Evolutionary conservation across 148 eudicot genomes (phyloP), one percentile per base, ranked within the genome.

Genomic region (Rhododendron griersonianum): DNA sequence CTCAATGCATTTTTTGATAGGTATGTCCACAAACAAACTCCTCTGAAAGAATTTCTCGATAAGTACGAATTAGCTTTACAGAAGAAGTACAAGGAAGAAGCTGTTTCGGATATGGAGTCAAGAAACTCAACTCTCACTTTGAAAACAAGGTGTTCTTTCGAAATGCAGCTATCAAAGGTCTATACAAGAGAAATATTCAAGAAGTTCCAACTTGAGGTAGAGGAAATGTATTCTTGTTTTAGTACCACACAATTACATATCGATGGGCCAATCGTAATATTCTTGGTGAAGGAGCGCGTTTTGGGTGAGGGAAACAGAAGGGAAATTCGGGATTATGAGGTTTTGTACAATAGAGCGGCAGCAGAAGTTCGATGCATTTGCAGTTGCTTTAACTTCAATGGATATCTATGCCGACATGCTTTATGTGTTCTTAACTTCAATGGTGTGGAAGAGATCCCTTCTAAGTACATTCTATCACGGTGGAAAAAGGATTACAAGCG

Each of bases 141-240:
- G 41, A 93, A 92, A 90, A 92, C 97, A 59, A 90, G 92, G 77
- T 91, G 94, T 86, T 81, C 94, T 28, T 94, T 92, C 39, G 95
- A 94, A 86, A 86, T 89, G 78, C 98, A 95, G 86, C 89, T 94
- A 23, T 94, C 97, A 0, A 90, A 90, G 86, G 65, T 94, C 69
- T 95, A 91, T 50, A 95, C 98, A 19, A 87, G 86, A 75, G 94
- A 90, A 81, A 90, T 95, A 37, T 94, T 94, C 84, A 87, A 83
- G 83, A 94, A 88, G 83, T 94, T 94, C 35, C 96, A 93, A 86
- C 41, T 91, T 61, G 96, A 95, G 88, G 98, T 95, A 73, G 96
- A 94, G 87, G 98, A 92, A 83, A 95, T 95, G 96, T 92, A 93
- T 85, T 92, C 98, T 23, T 95, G 98, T 87, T 94, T 94, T 81